Evolutionary conservation across 345 rosid species (phyloP).

Genomic region (Populus tremula): DNA sequence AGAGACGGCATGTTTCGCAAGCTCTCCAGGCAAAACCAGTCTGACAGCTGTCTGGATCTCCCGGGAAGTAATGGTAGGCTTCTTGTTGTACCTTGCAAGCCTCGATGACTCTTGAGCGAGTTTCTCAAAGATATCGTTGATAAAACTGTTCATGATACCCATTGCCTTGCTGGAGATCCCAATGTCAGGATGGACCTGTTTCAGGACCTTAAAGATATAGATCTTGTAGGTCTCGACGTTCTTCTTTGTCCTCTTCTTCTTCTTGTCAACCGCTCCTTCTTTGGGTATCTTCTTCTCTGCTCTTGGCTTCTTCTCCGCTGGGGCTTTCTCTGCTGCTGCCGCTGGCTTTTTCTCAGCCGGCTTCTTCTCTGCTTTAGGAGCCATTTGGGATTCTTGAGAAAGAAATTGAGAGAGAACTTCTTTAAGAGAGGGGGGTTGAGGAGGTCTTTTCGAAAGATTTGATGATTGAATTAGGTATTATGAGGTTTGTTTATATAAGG

Average conservation of each 20-base stretch:
- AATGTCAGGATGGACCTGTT: constrained; percentile 27
- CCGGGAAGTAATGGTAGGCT: constrained; percentile 27
- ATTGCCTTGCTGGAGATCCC: constrained; percentile 29
- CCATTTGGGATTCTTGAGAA: constrained; percentile 6
- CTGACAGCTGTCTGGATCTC: constrained; percentile 30
- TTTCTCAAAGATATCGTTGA: constrained; percentile 29
- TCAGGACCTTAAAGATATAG: constrained; percentile 27
- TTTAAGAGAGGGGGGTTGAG: background rate
- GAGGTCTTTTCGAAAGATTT: too few relatives aligned
- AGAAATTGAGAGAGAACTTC: background rate
- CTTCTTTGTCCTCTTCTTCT: constrained; percentile 28
- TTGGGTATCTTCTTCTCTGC: constrained; percentile 28
- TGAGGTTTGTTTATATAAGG: constrained; percentile 12
- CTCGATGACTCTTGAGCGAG: constrained; percentile 21
- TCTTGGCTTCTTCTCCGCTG: constrained; percentile 27
- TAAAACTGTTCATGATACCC: constrained; percentile 31
- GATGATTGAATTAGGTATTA: too few relatives aligned
- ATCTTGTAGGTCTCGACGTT: constrained; percentile 29
- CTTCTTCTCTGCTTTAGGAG: constrained; percentile 29
- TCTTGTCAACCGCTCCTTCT: constrained; percentile 23
- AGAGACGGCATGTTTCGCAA: constrained; percentile 30
- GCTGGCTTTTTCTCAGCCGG: constrained; percentile 28
- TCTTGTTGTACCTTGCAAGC: constrained; percentile 28
- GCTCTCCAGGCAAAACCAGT: constrained; percentile 25
- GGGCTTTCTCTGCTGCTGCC: constrained; percentile 9